Percentiles rank a stretch among this genome's conserved stretches.
Conservation (phyloP, 202 grass and related monocot genomes). For the Hordeum pubiflorum region DNA sequence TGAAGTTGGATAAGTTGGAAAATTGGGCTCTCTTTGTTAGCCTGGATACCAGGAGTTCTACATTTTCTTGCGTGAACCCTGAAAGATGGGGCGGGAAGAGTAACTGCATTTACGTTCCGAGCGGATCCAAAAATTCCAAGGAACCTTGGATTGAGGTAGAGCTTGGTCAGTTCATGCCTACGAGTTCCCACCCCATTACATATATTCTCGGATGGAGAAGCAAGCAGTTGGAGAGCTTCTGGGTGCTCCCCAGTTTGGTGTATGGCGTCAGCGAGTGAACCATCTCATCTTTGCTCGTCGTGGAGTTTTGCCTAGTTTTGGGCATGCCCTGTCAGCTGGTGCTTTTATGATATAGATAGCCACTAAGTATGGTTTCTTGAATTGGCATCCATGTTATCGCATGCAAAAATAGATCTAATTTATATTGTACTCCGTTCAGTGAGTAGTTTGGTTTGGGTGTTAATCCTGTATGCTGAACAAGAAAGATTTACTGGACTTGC, state of each 20-base stretch:
- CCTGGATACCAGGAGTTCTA: background rate
- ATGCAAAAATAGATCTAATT: background rate
- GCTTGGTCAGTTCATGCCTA: background rate
- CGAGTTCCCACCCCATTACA: background rate
- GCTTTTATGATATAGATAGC: background rate
- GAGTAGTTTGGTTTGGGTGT: too few species aligned
- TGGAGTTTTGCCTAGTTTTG: background rate
- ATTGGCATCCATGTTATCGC: background rate
- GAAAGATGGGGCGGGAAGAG: conserved; percentile 56
- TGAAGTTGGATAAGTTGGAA: conserved; percentile 36
- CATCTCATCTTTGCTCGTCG: background rate
- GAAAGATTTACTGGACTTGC: too few species aligned
- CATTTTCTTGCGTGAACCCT: conserved; percentile 28
- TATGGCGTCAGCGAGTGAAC: background rate
- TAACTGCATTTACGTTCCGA: conserved; percentile 35
- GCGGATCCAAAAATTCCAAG: background rate
- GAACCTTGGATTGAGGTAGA: background rate
- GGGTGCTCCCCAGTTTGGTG: background rate
- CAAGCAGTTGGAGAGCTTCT: background rate
- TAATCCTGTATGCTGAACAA: background rate
- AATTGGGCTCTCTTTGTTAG: conserved; percentile 35
- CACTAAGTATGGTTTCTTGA: background rate
- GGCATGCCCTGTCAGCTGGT: background rate
- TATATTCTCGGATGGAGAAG: background rate
- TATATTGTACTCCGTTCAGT: too few species aligned